These are phyloP conservation scores for Chaetomium strumarium DNA, from an alignment of 2,329 filamentous ascomycete species.

Conservation along the genomic window DNA sequence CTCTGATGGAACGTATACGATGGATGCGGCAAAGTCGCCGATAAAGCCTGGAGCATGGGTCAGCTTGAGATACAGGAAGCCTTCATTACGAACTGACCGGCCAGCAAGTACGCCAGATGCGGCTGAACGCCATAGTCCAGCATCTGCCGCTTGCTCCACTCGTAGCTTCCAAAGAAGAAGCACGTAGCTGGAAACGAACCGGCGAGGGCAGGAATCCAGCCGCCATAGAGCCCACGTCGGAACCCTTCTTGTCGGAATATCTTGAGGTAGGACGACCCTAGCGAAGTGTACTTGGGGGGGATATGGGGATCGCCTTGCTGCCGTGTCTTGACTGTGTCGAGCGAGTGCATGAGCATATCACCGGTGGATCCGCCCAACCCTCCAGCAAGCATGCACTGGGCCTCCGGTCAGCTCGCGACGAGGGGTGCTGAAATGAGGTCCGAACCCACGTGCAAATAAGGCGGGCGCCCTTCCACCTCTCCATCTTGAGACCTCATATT, in stretches of 20 bases:
- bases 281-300: conserved; percentile 85
- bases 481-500: conserved; percentile 37
- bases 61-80: conserved; percentile 2
- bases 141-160: conserved; percentile 87
- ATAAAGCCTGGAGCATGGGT: conserved; percentile 60
- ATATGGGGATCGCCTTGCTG: conserved; percentile 95
- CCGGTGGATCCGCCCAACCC: conserved; percentile 88
- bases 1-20: conserved; percentile 94
- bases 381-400: conserved; percentile 87
- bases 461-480: conserved; percentile 53
- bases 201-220: conserved; percentile 83
- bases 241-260: conserved; percentile 92
- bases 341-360: conserved; percentile 97
- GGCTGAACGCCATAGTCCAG: conserved; percentile 78
- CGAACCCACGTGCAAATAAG: conserved; percentile 56
- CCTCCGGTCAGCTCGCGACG: conserved; percentile 12
- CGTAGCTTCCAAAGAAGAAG: conserved; percentile 93
- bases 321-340: conserved; percentile 96
- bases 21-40: conserved; percentile 84
- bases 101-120: conserved; percentile 77
- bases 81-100: conserved; percentile 48
- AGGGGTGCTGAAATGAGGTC: conserved; percentile 4
- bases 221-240: conserved; percentile 79
- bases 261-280: conserved; percentile 84
- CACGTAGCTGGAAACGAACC: conserved; percentile 93